Evolutionary conservation across 345 rosid genomes (phyloP).

Genomic region (Chamaenerion angustifolium): DNA sequence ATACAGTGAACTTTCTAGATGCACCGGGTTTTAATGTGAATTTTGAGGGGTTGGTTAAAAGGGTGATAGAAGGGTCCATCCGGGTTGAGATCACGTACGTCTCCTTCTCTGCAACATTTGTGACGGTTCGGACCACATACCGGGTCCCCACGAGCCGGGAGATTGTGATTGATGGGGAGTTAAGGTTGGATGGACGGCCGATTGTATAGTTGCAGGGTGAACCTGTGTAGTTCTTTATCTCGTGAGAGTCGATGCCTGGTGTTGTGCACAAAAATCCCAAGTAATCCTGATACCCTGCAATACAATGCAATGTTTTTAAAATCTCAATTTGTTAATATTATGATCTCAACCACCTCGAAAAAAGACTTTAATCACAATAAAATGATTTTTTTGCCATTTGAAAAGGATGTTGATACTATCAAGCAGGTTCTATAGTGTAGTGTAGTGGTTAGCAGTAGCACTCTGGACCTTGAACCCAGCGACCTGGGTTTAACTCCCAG

Average conservation of each 20-base stretch:
- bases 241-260: conserved; percentile 63
- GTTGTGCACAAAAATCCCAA: conserved; percentile 94
- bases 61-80: conserved; percentile 79
- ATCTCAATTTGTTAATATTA: no score
- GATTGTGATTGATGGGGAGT: conserved; percentile 77
- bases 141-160: conserved; percentile 67
- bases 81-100: conserved; percentile 63
- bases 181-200: conserved; percentile 75
- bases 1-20: conserved; percentile 47
- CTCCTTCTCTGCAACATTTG: conserved; percentile 77
- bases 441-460: no score
- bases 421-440: no score
- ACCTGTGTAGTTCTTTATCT: conserved; percentile 67
- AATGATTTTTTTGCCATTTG: no score
- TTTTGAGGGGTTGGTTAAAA: conserved; percentile 71
- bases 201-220: conserved; percentile 63
- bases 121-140: conserved; percentile 56
- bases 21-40: conserved; percentile 68
- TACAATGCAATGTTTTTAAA: no score
- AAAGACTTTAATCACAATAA: no score
- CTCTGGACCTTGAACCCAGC: no score
- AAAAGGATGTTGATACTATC: no score
- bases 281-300: conserved; percentile 70
- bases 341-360: no score
- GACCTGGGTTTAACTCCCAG: no score